Percentiles rank a stretch among this genome's conserved stretches.
Evolutionary conservation across 2,329 filamentous ascomycete species (phyloP).

Genomic region (Lecanosticta acicola): DNA sequence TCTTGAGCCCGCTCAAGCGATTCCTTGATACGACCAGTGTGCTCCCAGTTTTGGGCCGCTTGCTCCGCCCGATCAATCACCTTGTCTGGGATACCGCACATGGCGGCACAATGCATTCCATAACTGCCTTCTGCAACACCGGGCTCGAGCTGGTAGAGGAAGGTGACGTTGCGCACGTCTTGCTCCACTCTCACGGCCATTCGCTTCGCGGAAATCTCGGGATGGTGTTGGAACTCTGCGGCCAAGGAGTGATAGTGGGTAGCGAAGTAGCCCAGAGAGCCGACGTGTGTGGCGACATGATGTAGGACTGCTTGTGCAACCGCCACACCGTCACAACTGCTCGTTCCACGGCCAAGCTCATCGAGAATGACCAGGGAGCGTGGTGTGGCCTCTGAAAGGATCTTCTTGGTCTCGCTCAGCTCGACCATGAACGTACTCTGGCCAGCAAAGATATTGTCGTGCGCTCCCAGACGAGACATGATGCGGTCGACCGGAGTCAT

Average conservation of each 20-base stretch:
- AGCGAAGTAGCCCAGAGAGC: constrained; percentile 92
- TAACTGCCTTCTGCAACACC: constrained; percentile 95
- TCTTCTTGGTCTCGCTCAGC: constrained; percentile 95
- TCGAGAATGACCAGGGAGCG: constrained; percentile 94
- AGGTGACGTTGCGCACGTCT: constrained; percentile 77
- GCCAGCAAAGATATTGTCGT: constrained; percentile 97
- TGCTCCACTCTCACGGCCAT: constrained; percentile 97
- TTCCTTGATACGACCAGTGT: constrained; percentile 84
- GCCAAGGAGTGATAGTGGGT: constrained; percentile 96
- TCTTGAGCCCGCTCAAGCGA: constrained; percentile 67
- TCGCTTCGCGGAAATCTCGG: constrained; percentile 76
- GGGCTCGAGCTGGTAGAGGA: constrained; percentile 87
- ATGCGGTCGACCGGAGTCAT: constrained; percentile 93
- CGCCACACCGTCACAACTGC: constrained; percentile 91
- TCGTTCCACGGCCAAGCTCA: constrained; percentile 90
- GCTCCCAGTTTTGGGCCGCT: constrained; percentile 89
- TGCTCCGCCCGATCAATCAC: constrained; percentile 83
- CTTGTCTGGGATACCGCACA: constrained; percentile 84
- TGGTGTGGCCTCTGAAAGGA: constrained; percentile 85
- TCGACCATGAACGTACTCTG: constrained; percentile 99
- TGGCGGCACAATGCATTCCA: constrained; percentile 97
- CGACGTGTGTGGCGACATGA: constrained; percentile 86
- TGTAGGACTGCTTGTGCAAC: constrained; percentile 97
- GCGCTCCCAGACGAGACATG: constrained; percentile 95
- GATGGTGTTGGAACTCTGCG: constrained; percentile 81